Conservation (phyloP, 768 basidiomycete species). For the Naganishia randhawae region DNA sequence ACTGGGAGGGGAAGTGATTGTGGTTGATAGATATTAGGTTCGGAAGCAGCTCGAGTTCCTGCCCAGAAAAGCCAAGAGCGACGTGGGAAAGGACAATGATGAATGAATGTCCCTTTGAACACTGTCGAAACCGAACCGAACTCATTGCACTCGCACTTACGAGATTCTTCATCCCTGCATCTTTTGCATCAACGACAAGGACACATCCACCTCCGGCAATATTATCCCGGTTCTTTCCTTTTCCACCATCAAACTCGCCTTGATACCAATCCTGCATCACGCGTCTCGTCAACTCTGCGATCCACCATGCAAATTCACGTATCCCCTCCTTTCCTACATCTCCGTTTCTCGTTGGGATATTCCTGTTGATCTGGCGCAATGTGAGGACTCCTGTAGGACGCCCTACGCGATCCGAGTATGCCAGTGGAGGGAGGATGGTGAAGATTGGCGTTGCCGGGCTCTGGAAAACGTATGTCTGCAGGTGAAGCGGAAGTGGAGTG, state of each 20-base stretch:
- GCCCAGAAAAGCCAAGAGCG: background rate
- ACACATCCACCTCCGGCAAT: slow-evolving; percentile 38
- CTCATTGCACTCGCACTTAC: slow-evolving; percentile 33
- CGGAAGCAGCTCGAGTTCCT: slow-evolving; percentile 50
- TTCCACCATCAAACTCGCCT: slow-evolving; percentile 27
- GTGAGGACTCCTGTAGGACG: slow-evolving; percentile 45
- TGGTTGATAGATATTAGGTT: slow-evolving; percentile 43
- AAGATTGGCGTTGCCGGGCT: slow-evolving; percentile 31
- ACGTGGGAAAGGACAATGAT: background rate
- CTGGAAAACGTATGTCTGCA: background rate
- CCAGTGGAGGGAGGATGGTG: slow-evolving; percentile 43
- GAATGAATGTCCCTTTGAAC: background rate
- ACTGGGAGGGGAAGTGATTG: slow-evolving; percentile 46
- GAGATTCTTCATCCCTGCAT: slow-evolving; percentile 46
- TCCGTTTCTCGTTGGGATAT: slow-evolving; percentile 22
- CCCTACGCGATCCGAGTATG: slow-evolving; percentile 35
- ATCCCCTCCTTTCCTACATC: slow-evolving; percentile 35
- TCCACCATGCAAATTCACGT: slow-evolving; percentile 47
- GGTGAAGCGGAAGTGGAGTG: background rate
- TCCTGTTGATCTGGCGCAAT: slow-evolving; percentile 38
- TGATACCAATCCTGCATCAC: slow-evolving; percentile 39
- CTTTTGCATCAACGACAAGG: slow-evolving; percentile 44
- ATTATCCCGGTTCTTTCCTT: background rate
- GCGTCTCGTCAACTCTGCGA: slow-evolving; percentile 42
- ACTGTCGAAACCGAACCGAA: background rate